Base-by-base conservation (phyloP, 2,329 filamentous ascomycete genomes). In the Aspergillus uvarum region DNA sequence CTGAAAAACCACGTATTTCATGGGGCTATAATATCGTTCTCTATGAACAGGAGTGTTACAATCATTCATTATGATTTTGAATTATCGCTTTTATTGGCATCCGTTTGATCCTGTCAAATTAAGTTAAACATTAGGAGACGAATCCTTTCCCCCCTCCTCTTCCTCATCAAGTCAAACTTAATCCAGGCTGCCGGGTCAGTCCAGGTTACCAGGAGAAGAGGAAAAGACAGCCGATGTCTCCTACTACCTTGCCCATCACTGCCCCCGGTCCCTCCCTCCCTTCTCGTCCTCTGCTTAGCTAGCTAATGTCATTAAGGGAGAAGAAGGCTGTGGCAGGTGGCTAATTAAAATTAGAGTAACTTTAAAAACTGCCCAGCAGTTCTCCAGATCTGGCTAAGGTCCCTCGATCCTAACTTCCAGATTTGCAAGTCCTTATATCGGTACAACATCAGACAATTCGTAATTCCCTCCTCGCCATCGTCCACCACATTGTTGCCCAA, bases 161-260 rank as follows among this genome's bases (percentile, higher is more conserved):
- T 65, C 62, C 65, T 70, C 67, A 71, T 71, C 70, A 69, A 71
- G 65, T 67, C 63, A 68, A 74, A 73, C 73, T 71, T 73, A 72
- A 74, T 69, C 73, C 73, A 71, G 66, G 64, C 68, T 73, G 70
- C 71, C 71, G 73, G 73, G 71, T 47, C 32, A 7, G 29, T 32
- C 51, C 54, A 59, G 56, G 49, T 11, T 21, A 29, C 31, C 49
- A 42, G 47, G 42, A 48, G 26, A 48, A 53, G 50, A 51, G 29
- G 56, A 59, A 48, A 54, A 59, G 31, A 53, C 47, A 38, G 44
- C 51, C 51, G 48, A 44, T 50, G 38, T 29, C 19, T 21, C 12
- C 32, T 35, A 16, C 32, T 35, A 12, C 32, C 32, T 35, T 35
- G 32, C 12, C 32, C 32, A 35, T 35, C 32, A 12, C 4, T 35